Evolutionary conservation across 108 stramenopile species (phyloP).

Genomic region (Stephanodiscus minutulus): DNA sequence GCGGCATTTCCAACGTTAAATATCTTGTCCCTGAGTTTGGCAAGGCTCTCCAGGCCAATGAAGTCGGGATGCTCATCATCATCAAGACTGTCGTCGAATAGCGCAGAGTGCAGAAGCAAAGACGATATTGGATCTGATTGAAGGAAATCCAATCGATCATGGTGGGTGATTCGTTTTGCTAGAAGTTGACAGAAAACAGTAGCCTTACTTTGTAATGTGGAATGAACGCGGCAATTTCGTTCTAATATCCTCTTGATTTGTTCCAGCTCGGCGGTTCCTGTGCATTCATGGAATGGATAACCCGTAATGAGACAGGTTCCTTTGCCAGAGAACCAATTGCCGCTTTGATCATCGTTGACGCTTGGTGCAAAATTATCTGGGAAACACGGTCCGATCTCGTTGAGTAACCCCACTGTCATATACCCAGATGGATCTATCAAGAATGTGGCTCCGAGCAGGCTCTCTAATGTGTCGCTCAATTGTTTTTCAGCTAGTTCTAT

Average conservation of each 20-base stretch:
- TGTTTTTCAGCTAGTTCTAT: conserved; percentile 17
- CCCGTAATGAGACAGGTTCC: conserved; percentile 34
- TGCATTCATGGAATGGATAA: conserved; percentile 35
- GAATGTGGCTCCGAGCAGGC: conserved; percentile 53
- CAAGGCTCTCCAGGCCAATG: conserved; percentile 21
- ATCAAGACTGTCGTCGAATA: conserved; percentile 56
- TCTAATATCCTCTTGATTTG: conserved; percentile 1
- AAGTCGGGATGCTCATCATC: conserved; percentile 4
- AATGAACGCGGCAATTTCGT: not conserved
- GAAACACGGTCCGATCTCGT: conserved; percentile 42
- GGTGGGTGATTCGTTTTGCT: not conserved
- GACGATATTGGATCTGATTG: conserved; percentile 8
- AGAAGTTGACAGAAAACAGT: conserved; percentile 13
- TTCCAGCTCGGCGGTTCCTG: conserved; percentile 21
- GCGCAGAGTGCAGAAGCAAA: conserved; percentile 32
- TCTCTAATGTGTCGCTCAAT: conserved; percentile 56
- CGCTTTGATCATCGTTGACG: not conserved
- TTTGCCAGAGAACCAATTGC: conserved; percentile 22
- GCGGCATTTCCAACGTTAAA: conserved; percentile 48
- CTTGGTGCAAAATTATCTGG: conserved; percentile 1
- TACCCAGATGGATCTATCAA: conserved; percentile 24
- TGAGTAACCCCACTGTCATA: conserved; percentile 37
- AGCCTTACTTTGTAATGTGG: conserved; percentile 7
- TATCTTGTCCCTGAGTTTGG: conserved; percentile 47
- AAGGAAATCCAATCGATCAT: conserved; percentile 7